phyloP scores from a whole-genome alignment of 2,329 filamentous ascomycete species.

The Incumbomyces lentus region DNA sequence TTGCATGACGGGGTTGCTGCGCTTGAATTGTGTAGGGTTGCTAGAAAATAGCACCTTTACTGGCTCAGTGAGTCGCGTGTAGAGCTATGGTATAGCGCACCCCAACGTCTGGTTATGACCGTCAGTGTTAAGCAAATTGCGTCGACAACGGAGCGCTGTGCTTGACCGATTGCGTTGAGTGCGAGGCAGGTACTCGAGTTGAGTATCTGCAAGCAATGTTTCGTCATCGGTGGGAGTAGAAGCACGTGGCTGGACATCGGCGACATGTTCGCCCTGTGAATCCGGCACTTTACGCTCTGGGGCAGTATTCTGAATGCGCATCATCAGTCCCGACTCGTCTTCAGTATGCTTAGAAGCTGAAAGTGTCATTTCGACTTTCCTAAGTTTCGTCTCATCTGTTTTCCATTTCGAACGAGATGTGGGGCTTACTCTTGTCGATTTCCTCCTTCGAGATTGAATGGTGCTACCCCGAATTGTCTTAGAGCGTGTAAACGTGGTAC shows the following conservation, averaged over 20 bases:
- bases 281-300: neutral
- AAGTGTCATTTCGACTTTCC: neutral
- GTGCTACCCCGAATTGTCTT: neutral
- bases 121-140: neutral
- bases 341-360: neutral
- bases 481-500: neutral
- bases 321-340: neutral
- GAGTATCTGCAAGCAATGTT: neutral
- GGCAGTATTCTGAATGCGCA: neutral
- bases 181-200: neutral
- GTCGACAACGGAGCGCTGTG: neutral
- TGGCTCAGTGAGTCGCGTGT: too few species aligned
- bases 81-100: too few species aligned
- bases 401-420: neutral
- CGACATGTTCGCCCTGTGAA: neutral
- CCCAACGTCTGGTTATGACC: neutral
- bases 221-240: neutral
- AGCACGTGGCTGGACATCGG: neutral
- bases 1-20: too few species aligned
- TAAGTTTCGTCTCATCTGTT: neutral
- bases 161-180: slow-evolving; percentile 1
- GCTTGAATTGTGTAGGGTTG: too few species aligned
- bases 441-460: neutral
- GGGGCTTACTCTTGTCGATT: neutral
- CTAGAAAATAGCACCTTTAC: too few species aligned